Base-by-base conservation (phyloP, 495 filamentous ascomycete species). In the Xylaria nigripes region DNA sequence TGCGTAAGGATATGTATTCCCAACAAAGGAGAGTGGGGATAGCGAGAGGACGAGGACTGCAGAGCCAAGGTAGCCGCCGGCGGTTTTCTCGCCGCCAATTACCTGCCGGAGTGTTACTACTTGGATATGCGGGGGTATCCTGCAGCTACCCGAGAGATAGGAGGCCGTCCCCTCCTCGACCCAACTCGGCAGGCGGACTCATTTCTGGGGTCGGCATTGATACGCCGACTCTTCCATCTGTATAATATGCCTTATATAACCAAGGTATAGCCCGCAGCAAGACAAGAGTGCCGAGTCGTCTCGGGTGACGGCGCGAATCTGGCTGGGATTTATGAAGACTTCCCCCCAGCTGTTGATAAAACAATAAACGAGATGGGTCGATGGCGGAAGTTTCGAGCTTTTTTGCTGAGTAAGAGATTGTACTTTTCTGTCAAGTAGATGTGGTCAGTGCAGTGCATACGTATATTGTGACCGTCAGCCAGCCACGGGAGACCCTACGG, bases 141-240 rank as follows among this genome's bases (percentile, higher is more conserved):
- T 64, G 64, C 64, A 64, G 55, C 59, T 56, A 56, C 32, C 64
- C 56, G 63, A 49, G 49, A 57, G 50, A 53, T 50, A 60, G 40
- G 54, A 51, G 40, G 42, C 25, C n/a, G 50, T 41, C 46, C 46
- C 25, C n/a, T 42, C 27, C 23, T 59, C 51, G 58, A 61, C 59
- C 34, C 56, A 44, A 48, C 54, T 47, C 54, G 36, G 40, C 45
- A 45, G 21, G 47, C 41, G 38, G 55, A 40, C 45, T 54, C 51
- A 22, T 9, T 25, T 32, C 50, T 50, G 23, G 58, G 34, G 60
- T 58, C 45, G 54, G 47, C 50, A 49, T 45, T 54, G 56, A 49
- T 56, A 55, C 56, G 55, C 54, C 56, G 48, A 50, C 56, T 43
- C 27, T 54, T 55, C 50, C 51, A 58, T 36, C 23, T 49, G 48